phyloP scores from a whole-genome alignment of 306 rosid species.

The Psophocarpus tetragonolobus region DNA sequence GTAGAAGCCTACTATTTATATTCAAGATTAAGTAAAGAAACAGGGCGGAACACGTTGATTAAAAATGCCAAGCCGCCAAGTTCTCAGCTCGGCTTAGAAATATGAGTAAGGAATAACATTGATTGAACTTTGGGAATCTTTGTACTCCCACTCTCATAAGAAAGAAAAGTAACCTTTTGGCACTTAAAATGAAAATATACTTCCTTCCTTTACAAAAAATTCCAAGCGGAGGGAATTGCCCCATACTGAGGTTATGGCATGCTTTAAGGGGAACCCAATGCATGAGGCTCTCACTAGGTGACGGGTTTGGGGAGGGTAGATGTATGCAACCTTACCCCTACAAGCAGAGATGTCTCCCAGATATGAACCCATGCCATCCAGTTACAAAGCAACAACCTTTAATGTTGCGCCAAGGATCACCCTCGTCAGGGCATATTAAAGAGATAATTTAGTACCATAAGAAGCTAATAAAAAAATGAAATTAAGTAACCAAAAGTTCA shows the following conservation, averaged over 20 bases:
- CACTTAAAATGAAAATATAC: neutral
- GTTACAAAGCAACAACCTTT: neutral
- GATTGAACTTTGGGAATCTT: neutral
- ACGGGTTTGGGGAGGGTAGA: neutral
- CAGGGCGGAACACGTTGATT: neutral
- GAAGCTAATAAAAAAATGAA: no score
- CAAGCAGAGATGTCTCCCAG: neutral
- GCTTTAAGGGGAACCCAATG: neutral
- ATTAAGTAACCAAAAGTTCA: no score
- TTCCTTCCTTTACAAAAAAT: neutral
- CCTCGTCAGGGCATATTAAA: neutral
- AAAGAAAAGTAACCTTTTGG: neutral
- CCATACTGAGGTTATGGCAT: neutral
- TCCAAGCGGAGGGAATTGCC: neutral
- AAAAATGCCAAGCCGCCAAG: constrained; percentile 17
- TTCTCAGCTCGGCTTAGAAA: neutral
- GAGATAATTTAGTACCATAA: neutral
- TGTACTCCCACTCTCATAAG: constrained; percentile 4
- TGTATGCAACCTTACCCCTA: neutral
- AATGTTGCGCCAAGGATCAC: neutral
- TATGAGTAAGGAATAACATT: constrained; percentile 12
- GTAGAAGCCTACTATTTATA: neutral
- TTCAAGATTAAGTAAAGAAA: neutral
- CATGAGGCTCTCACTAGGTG: neutral
- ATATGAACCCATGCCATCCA: neutral